Evolutionary conservation across 768 basidiomycete genomes (phyloP), one percentile per base, ranked within the genome.

Genomic region (Suillus subluteus): DNA sequence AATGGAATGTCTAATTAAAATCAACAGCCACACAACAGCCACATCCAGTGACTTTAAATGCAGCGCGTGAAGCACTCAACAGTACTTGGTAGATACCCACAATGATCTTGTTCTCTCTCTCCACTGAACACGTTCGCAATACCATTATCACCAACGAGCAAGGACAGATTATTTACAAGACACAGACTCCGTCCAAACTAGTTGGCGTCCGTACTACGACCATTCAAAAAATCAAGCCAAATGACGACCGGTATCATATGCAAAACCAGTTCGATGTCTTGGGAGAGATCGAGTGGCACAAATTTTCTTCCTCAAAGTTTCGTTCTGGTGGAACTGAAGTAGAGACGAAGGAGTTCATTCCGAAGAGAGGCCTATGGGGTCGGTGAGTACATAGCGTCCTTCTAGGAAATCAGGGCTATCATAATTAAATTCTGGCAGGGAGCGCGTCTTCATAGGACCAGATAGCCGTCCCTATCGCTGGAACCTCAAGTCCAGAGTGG

Each of bases 201-300:
- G 3, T 73, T 13, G 63, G 62, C 15, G 40, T 58, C 65, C 66
- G 71, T 6, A 70, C 63, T 52, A 76, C 77, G 8, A 78, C 69
- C 26, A 46, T 78, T 41, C 38, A 70, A 64, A 78, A 73, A 55
- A 66, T 77, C 66, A 69, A 41, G 32, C 66, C 73, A 3, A 76
- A 72, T 62, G 58, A 69, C 3, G 68, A 71, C 26, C 70, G 64
- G 0, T 44, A 41, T 62, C 73, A 75, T 43, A 73, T 75, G 72
- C 71, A 30, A 6, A 76, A 79, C 65, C 72, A 73, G 1, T 78
- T 79, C 63, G 73, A 71, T 0, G 63, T 62, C 3, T 70, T 82
- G 5, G 82, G 75, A 8, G 67, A 75, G 62, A 79, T 82, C 1
- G 74, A 80, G 15, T 81, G 79, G 75, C 75, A 70, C 30, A 1